phyloP scores from a whole-genome alignment of 441 rosid species.

The Pelargonium australe region DNA sequence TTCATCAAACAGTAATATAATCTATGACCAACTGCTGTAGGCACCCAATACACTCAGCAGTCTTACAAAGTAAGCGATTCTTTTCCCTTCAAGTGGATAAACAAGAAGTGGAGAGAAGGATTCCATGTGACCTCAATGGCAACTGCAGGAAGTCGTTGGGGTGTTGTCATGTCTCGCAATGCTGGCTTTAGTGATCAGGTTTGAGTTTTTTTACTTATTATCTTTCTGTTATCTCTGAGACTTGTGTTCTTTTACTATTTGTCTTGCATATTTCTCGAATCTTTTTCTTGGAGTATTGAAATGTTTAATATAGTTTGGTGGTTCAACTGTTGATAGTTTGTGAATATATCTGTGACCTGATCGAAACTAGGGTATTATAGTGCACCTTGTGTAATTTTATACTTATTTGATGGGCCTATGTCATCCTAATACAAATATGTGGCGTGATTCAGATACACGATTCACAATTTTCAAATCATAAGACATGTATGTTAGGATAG shows the following conservation, averaged over 20 bases:
- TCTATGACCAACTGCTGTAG: conserved; percentile 31
- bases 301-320: too few relatives aligned
- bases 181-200: conserved; percentile 99
- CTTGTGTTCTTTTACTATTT: background rate
- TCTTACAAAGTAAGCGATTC: conserved; percentile 97
- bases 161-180: conserved; percentile 99
- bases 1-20: background rate
- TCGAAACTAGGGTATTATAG: too few relatives aligned
- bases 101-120: conserved; percentile 99
- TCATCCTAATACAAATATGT: too few relatives aligned
- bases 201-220: conserved; percentile 1
- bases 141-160: conserved; percentile 98
- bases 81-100: conserved; percentile 98
- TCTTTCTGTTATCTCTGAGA: conserved; percentile 1
- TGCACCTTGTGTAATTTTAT: too few relatives aligned
- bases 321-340: too few relatives aligned
- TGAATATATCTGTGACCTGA: too few relatives aligned
- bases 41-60: conserved; percentile 94
- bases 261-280: too few relatives aligned
- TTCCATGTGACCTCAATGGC: conserved; percentile 99
- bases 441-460: too few relatives aligned
- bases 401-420: too few relatives aligned
- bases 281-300: too few relatives aligned
- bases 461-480: too few relatives aligned
- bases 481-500: too few relatives aligned